Evolutionary conservation across 257 asterid species (phyloP), one percentile per base, ranked within the genome.

Genomic region (Lycium ferocissimum): DNA sequence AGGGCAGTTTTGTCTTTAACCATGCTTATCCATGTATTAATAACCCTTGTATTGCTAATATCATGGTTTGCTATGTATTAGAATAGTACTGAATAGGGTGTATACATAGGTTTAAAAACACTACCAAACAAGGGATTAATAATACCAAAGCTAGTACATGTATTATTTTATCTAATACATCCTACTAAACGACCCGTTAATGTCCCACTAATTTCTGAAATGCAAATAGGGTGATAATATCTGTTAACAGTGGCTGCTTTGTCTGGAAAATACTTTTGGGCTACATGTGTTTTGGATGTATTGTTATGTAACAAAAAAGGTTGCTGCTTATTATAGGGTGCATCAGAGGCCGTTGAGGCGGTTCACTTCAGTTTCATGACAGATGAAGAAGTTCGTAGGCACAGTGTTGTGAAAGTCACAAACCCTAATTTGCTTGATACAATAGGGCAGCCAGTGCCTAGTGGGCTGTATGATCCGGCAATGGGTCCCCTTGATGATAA

Each of bases 381-480:
- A 0, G 89, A 83, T 63, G 93, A 92, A 85, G 98, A 96, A 89
- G 98, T 91, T 18, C 87, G 88, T 86, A 90, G 85, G 54, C 97
- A 88, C 6, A 96, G 99, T 79, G 88, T 87, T 66, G 90, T 93
- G 11, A 92, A 91, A 84, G 86, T 96, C 4, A 88, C 90, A 1
- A 93, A 90, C 72, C 97, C 96, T 9, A 80, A 89, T 58, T 87
- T 95, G 85, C 86, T 95, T 6, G 97, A 91, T 89, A 85, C 81
- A 7, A 83, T 91, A 83, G 89, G 88, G 4, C 84, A 85, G 84
- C 95, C 98, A 6, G 71, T 87, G 75, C 91, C 95, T 7, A 91
- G 92, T 40, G 99, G 99, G 5, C 91, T 95, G 1, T 96, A 96
- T 84, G 99, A 96, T 86, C 89, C 94, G 0, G 93, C 94, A 3